Evolutionary conservation across 148 eudicot species (phyloP).

Genomic region (Amaranthus palmeri): DNA sequence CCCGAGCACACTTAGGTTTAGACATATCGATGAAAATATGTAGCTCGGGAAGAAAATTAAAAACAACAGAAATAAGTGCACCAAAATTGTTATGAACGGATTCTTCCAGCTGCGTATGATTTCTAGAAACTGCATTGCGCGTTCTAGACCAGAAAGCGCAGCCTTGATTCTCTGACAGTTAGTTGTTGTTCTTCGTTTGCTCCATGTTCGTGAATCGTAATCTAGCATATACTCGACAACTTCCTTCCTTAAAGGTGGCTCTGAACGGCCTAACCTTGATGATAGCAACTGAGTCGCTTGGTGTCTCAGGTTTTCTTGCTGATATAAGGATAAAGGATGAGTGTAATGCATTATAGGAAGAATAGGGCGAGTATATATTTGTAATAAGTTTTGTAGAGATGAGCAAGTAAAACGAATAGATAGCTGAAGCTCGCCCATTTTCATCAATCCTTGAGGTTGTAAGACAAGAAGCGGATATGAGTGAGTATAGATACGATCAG

Average conservation of each 20-base stretch:
- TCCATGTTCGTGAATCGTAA: slow-evolving; percentile 29
- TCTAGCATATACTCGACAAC: slow-evolving; percentile 38
- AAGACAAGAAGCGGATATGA: slow-evolving; percentile 35
- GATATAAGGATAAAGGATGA: slow-evolving; percentile 28
- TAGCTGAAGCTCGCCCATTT: slow-evolving; percentile 39
- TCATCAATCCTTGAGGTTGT: slow-evolving; percentile 27
- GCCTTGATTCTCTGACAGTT: slow-evolving; percentile 24
- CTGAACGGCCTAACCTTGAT: slow-evolving; percentile 28
- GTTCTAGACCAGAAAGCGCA: slow-evolving; percentile 7
- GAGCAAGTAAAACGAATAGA: slow-evolving; percentile 35
- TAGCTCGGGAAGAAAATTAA: slow-evolving; percentile 22
- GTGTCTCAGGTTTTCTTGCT: slow-evolving; percentile 24
- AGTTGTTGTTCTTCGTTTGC: slow-evolving; percentile 28
- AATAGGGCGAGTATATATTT: slow-evolving; percentile 26
- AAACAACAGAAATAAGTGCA: slow-evolving; percentile 20
- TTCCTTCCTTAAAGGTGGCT: slow-evolving; percentile 39
- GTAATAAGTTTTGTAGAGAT: slow-evolving; percentile 25
- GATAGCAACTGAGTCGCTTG: slow-evolving; percentile 37
- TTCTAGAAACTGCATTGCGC: background rate
- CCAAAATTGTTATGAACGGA: slow-evolving; percentile 18
- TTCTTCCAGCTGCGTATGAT: slow-evolving; percentile 26
- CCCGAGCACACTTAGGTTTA: slow-evolving; percentile 23
- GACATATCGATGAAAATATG: slow-evolving; percentile 20
- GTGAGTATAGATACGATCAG: slow-evolving; percentile 26
- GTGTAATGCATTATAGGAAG: slow-evolving; percentile 44